Evolutionary conservation across 305 asterid genomes (phyloP), one percentile per base, ranked within the genome.

Genomic region (Fraxinus dipetala): DNA sequence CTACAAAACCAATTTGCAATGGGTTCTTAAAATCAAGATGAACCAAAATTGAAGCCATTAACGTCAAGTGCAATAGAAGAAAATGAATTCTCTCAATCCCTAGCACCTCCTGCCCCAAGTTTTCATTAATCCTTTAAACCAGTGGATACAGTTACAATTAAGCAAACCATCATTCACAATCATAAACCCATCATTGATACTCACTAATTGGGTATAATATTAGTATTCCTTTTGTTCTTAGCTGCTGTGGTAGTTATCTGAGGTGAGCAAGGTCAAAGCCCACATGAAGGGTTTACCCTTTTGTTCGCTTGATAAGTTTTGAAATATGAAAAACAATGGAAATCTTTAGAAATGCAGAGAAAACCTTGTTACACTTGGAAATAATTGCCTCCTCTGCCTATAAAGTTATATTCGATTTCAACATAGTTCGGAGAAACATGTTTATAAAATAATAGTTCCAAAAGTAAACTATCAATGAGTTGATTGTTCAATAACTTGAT

Each of bases 351-450:
- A 76, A 80, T 74, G 70, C 48, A 13, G 16, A 61, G 51, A 43
- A 56, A 34, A 38, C 83, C 48, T 80, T 9, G 30, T 40, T n/a
- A 22, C 54, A 67, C 31, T 31, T 69, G 36, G 82, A 78, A 16
- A 75, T 59, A 79, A 61, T 11, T 22, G 70, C 14, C 38, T 13
- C 6, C 73, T 31, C 11, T 28, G 38, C 38, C 14, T 11, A 31
- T 40, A 26, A 31, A 18, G 11, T 70, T 28, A 40, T 78, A 45
- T 26, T 45, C 31, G 2, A 43, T 80, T 59, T 77, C 81, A 56
- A 77, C 30, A 54, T 40, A 16, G 18, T 34, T 18, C 30, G 81
- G 76, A 76, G 75, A 81, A 51, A 76, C n/a, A 8, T 18, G 48
- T 32, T 36, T 26, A 54, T 4, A 40, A 13, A 38, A 22, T 61